Base-by-base conservation (phyloP, 2,329 filamentous ascomycete species). In the Pseudohalonectria lignicola region DNA sequence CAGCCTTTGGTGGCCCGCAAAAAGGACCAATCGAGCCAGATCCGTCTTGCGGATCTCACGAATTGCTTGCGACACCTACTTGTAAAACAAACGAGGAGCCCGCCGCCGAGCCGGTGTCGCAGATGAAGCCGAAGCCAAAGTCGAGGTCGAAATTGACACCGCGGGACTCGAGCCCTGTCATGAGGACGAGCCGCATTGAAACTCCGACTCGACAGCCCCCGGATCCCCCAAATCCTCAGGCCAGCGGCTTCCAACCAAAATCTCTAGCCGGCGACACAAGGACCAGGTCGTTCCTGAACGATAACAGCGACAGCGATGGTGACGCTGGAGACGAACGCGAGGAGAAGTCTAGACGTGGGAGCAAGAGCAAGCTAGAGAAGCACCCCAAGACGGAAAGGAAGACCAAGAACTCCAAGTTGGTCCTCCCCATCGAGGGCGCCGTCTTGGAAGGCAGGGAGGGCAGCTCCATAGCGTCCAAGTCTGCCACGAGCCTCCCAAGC, bases 271-370 rank as follows among this genome's bases (percentile, higher is more conserved):
- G 8, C 23, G n/a, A n/a, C n/a, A n/a, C 55, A 10, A 60, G 61
- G 21, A 62, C 61, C 25, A 61, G 67, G 41, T 72, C 69, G 0
- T 73, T 73, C 53, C 55, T 73, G 31, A 61, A 67, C 39, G 63
- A 72, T 33, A 67, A 71, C 40, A 73, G 69, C 44, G 69, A 73
- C 34, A 61, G 61, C 42, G 69, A 73, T 31, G 60, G 60, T 42
- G 69, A 72, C 42, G 69, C 73, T 31, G 60, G 60, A 42, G 69
- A 72, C 11, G 55, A 56, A 12, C 61, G 59, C 37, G 52, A 53
- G 3, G 46, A 50, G 4, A 48, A 45, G 6, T 37, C 43, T n/a
- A 26, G 23, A 12, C 45, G 30, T 23, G 39, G 15, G 38, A 47
- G 11, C 32, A 33, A 20, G 21, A 17, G 29, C 39, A 26, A 37